Percentiles rank a stretch among this genome's conserved stretches.
Evolutionary conservation across 805 yeast genomes (phyloP).

Genomic region (Starmerella powellii): DNA sequence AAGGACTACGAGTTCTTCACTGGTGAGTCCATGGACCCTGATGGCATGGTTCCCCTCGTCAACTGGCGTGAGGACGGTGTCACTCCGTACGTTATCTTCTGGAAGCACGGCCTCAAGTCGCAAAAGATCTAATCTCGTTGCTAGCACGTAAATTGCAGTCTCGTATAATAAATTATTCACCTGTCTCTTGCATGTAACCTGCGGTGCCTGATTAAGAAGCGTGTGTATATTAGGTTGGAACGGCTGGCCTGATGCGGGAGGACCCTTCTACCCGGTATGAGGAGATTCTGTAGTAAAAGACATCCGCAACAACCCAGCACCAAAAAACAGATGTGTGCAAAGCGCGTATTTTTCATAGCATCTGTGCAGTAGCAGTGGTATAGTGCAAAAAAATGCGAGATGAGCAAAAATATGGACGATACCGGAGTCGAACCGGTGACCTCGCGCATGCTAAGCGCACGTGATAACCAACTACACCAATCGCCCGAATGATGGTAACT

Average conservation of each 20-base stretch:
- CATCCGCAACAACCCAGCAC: too few species aligned
- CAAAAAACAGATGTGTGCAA: too few species aligned
- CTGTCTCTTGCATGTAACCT: background rate
- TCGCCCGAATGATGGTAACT: slow-evolving; percentile 22
- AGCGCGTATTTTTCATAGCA: too few species aligned
- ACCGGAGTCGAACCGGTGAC: slow-evolving; percentile 32
- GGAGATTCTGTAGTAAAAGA: too few species aligned
- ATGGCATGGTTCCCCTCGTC: slow-evolving; percentile 92
- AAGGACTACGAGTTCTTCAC: slow-evolving; percentile 99
- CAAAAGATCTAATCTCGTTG: slow-evolving; percentile 78
- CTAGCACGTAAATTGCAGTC: background rate
- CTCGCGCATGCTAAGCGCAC: slow-evolving; percentile 32
- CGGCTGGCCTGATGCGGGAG: too few species aligned
- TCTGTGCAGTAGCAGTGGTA: background rate
- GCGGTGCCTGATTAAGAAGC: too few species aligned
- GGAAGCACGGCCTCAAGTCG: slow-evolving; percentile 95
- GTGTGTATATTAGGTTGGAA: too few species aligned
- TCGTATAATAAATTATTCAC: background rate
- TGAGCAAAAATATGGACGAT: slow-evolving; percentile 27
- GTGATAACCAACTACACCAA: slow-evolving; percentile 31
- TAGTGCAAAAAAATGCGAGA: background rate
- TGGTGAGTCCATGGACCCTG: slow-evolving; percentile 99
- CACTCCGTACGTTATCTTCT: slow-evolving; percentile 93
- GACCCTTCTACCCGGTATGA: too few species aligned
- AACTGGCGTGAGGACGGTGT: slow-evolving; percentile 99